Percentiles rank a stretch among this genome's conserved stretches.
These are phyloP conservation scores for Coprinellus micaceus DNA, from an alignment of 768 basidiomycete genomes.

Conservation along the genomic window DNA sequence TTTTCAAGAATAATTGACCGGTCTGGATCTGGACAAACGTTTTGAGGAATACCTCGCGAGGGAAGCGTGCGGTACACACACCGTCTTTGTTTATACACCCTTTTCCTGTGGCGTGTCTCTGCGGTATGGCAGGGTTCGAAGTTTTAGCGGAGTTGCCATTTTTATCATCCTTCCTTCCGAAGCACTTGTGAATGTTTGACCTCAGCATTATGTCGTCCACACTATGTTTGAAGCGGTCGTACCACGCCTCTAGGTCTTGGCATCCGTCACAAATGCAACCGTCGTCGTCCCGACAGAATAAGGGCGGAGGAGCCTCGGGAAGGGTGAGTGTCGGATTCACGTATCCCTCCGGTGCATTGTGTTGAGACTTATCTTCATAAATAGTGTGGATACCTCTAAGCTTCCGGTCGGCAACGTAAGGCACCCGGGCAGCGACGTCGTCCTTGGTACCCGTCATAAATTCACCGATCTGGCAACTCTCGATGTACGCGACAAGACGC, in stretches of 20 bases:
- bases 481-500: neutral
- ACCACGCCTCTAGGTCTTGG: conserved; percentile 12
- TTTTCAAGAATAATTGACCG: conserved; percentile 22
- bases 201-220: conserved; percentile 25
- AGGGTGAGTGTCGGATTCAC: neutral
- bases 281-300: neutral
- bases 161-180: conserved; percentile 2
- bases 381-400: neutral
- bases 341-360: neutral
- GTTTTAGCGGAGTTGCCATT: conserved; percentile 8
- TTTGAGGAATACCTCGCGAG: conserved; percentile 15
- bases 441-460: conserved; percentile 4
- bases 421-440: neutral
- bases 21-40: conserved; percentile 23
- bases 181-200: conserved; percentile 29
- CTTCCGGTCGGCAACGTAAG: too few species aligned
- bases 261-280: neutral
- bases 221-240: conserved; percentile 12
- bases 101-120: conserved; percentile 8
- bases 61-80: conserved; percentile 32
- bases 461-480: neutral
- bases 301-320: neutral
- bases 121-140: neutral
- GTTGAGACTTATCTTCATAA: neutral
- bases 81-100: conserved; percentile 27